Conservation (phyloP, 2,329 filamentous ascomycete genomes). For the Diaporthe aspalathi region DNA sequence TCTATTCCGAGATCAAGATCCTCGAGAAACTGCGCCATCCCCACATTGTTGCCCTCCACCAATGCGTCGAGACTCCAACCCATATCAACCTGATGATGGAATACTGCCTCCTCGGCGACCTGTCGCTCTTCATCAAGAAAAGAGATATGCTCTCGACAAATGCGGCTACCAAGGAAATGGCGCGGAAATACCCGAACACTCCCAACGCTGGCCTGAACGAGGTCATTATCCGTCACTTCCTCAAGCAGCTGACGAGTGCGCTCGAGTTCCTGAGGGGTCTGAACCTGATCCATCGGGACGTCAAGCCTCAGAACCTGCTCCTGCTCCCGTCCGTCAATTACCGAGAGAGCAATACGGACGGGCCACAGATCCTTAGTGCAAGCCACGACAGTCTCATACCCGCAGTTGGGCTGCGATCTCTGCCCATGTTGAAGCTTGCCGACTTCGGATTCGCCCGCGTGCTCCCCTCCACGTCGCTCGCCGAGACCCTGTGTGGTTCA, state of each 20-base stretch:
- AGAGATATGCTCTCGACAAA: slow-evolving; percentile 83
- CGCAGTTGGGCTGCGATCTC: slow-evolving; percentile 80
- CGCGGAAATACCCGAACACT: slow-evolving; percentile 89
- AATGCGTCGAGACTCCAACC: slow-evolving; percentile 86
- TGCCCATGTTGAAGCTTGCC: slow-evolving; percentile 97
- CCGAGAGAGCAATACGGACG: slow-evolving; percentile 68
- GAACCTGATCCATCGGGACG: slow-evolving; percentile 94
- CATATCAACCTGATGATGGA: slow-evolving; percentile 99
- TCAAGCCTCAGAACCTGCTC: slow-evolving; percentile 96
- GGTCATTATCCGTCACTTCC: slow-evolving; percentile 94
- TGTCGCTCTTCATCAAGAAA: slow-evolving; percentile 97
- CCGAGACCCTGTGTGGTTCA: slow-evolving; percentile 95
- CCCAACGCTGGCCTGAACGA: slow-evolving; percentile 90
- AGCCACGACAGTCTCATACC: slow-evolving; percentile 86
- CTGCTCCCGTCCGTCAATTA: slow-evolving; percentile 85
- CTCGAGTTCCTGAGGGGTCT: slow-evolving; percentile 86
- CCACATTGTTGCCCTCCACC: slow-evolving; percentile 95
- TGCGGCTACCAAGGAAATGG: slow-evolving; percentile 87
- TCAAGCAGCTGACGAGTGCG: slow-evolving; percentile 94
- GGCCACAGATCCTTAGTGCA: slow-evolving; percentile 78
- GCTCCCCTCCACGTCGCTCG: slow-evolving; percentile 88
- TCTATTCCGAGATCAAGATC: slow-evolving; percentile 95
- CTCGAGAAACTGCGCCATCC: slow-evolving; percentile 93
- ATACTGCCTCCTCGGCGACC: slow-evolving; percentile 94
- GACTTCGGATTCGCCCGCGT: slow-evolving; percentile 99